Evolutionary conservation across 2,329 filamentous ascomycete genomes (phyloP), one percentile per base, ranked within the genome.

Genomic region (Teratosphaeria destructans): DNA sequence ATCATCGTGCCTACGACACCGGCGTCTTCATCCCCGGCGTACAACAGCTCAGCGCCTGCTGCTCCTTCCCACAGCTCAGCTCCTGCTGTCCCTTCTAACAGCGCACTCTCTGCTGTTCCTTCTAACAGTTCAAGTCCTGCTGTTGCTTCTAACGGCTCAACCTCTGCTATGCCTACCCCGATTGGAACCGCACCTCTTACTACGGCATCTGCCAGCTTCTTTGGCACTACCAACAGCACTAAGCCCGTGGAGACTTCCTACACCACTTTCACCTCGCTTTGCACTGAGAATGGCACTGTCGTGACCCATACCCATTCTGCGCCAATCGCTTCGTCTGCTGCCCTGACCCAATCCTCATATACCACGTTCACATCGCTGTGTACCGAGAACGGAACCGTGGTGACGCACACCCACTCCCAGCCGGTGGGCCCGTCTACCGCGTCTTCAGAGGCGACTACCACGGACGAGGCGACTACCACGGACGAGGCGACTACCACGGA

Each of bases 331-430:
- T 5, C 43, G n/a, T 49, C 43, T 23, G 43, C 43, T n/a, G 11
- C 43, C 19, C 43, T n/a, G 8, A 49, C 43, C 8, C 39, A 55
- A 52, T 55, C 57, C 12, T 26, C 27, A 19, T 59, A 59, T 32
- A 59, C 57, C 3, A 59, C 57, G 11, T 59, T 47, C 57, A 59
- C 57, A 29, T 37, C 43, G 12, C 52, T 59, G n/a, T 59, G 57
- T 35, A 59, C 57, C 7, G 57, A 59, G 57, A 55, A 43, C 29
- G 52, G 52, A n/a, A 55, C 57, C 16, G 35, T 37, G 12, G 34
- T 37, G 52, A 49, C 39, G 5, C 57, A 59, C 52, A 59, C 57
- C 29, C 57, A 59, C 34, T 57, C 56, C 16, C 34, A 37, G 26
- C 34, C 53, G 12, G 27, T n/a, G 23, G 26, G 23, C 26, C 14